These are phyloP conservation scores for Pythium myriotylum DNA, from an alignment of 352 stramenopile species.

Conservation along the genomic window DNA sequence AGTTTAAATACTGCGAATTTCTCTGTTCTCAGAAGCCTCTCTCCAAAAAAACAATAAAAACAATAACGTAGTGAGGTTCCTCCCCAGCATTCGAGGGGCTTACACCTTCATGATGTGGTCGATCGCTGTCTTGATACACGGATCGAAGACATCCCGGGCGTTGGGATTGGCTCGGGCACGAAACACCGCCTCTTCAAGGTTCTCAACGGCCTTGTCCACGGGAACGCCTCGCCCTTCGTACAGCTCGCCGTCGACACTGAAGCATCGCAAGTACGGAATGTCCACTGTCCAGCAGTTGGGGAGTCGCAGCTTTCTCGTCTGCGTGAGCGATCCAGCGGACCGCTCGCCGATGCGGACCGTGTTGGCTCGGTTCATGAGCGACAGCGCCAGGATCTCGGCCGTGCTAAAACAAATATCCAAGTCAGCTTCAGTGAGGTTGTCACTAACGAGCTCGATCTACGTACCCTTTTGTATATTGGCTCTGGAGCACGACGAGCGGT, in stretches of 20 bases:
- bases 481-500: constrained; percentile 74
- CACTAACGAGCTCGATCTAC: not conserved
- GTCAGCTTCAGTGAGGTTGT: not conserved
- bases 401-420: constrained; percentile 30
- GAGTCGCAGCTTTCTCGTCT: constrained; percentile 64
- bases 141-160: constrained; percentile 41
- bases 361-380: constrained; percentile 61
- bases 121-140: constrained; percentile 69
- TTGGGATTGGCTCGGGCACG: constrained; percentile 1
- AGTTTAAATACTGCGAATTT: constrained; percentile 10
- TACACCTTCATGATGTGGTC: constrained; percentile 70
- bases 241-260: constrained; percentile 58
- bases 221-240: constrained; percentile 72
- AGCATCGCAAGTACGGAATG: constrained; percentile 74
- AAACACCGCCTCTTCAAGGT: constrained; percentile 26
- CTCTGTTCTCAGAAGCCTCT: not conserved
- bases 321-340: constrained; percentile 65
- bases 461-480: constrained; percentile 76
- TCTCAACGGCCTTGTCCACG: constrained; percentile 42
- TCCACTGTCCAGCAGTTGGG: constrained; percentile 86
- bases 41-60: not conserved
- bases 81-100: not conserved
- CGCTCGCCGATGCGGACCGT: constrained; percentile 62
- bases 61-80: not conserved
- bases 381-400: constrained; percentile 68